Base-by-base conservation (phyloP, 192 early-diverging fungal species). In the Coemansia sp. region DNA sequence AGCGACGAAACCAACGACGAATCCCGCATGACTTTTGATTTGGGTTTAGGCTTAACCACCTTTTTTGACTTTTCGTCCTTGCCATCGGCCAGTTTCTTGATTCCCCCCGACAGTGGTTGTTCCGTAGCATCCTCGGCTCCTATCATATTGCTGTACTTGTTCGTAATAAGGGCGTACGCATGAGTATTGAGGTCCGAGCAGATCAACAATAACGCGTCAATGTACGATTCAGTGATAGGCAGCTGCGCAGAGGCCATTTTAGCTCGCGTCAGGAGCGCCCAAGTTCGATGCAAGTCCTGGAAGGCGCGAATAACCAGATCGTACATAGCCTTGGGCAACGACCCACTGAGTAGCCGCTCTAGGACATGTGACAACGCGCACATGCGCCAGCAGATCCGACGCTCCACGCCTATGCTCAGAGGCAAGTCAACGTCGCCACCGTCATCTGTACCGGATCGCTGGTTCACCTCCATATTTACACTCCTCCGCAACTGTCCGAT, bases 1-100 rank as follows among this genome's bases (percentile, higher is more conserved):
- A 93, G 61, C 15, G 71, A 76, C 0, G 93, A 92, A 5, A 94
- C 88, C 29, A 92, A 69, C 56, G 88, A 86, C 29, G 91, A 89
- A 70, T 92, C 91, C 7, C 90, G 84, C 58, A 86, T 45, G 10
- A 93, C 84, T 61, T 87, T 85, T 15, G 85, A 78, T 73, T 86
- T 83, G 16, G 24, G 38, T 64, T 58, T 71, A 39, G 30, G 35
- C 24, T 12, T 52, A 35, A 22, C 4, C 32, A 1, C 32, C 32
- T 34, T 55, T 29, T 50, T 71, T n/a, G 37, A 43, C 18, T 70
- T 72, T 13, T 49, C 61, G 30, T 66, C 59, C 2, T 60, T 38
- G 4, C 18, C 32, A 22, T 35, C 60, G 13, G 24, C 59, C 39
- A 40, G 39, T 11, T 40, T 40, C 10, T 40, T 40, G 39, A 34